Conservation (phyloP, 2,329 filamentous ascomycete species). For the Xenoacremonium recifei region DNA sequence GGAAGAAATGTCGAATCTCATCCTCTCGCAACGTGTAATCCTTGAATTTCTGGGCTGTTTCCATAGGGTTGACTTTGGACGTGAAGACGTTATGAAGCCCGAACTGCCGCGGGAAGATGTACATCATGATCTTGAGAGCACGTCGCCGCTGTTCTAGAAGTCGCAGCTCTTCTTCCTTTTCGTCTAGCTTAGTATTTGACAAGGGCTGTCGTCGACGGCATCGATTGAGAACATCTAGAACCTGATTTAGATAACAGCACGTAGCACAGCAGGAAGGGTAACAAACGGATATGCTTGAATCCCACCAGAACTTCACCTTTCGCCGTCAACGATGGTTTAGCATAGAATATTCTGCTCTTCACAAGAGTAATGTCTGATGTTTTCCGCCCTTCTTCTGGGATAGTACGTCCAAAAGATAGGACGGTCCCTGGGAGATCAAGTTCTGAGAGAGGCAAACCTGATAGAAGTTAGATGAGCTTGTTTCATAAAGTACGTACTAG, state of each 20-base stretch:
- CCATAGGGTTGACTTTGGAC: slow-evolving; percentile 58
- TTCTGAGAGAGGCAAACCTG: slow-evolving; percentile 53
- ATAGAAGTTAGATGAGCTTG: slow-evolving; percentile 1
- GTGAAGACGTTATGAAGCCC: slow-evolving; percentile 91
- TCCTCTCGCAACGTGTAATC: slow-evolving; percentile 85
- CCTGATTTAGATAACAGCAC: background rate
- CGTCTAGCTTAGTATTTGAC: background rate
- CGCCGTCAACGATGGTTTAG: slow-evolving; percentile 67
- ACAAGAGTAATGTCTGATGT: slow-evolving; percentile 70
- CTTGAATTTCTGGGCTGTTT: slow-evolving; percentile 72
- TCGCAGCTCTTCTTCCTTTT: background rate
- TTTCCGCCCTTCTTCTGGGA: slow-evolving; percentile 15
- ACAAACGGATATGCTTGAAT: slow-evolving; percentile 77
- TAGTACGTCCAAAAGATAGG: slow-evolving; percentile 4
- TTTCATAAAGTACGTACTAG: background rate
- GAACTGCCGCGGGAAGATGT: slow-evolving; percentile 92
- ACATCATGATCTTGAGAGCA: slow-evolving; percentile 76
- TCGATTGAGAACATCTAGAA: slow-evolving; percentile 76
- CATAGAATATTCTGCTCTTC: slow-evolving; percentile 84
- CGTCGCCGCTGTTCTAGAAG: slow-evolving; percentile 38
- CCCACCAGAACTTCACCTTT: slow-evolving; percentile 70
- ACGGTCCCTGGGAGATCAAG: slow-evolving; percentile 27
- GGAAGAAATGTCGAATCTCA: slow-evolving; percentile 58
- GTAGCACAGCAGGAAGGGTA: no score
- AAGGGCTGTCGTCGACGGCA: slow-evolving; percentile 38